These are phyloP conservation scores for Neoboletus magnificus DNA, from an alignment of 768 basidiomycete genomes.

Conservation along the genomic window DNA sequence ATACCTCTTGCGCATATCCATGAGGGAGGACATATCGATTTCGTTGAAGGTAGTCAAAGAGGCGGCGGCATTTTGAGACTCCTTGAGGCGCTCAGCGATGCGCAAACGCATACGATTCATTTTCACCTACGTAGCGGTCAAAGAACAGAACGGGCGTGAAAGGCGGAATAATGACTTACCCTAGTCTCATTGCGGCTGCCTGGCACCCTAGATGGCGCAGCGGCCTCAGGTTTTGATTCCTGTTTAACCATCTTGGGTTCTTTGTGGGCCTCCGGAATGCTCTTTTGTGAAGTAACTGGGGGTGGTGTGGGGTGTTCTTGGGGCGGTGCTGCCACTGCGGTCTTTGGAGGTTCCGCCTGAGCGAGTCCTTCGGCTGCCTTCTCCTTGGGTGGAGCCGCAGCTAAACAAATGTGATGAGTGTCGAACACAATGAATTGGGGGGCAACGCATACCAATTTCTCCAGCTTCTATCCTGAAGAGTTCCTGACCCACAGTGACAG, in stretches of 20 bases:
- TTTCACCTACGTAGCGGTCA: constrained; percentile 62
- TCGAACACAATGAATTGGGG: neutral
- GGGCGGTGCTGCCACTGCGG: constrained; percentile 43
- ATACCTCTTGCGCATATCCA: constrained; percentile 90
- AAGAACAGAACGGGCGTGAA: neutral
- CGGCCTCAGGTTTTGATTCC: constrained; percentile 27
- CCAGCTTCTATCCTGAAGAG: constrained; percentile 89
- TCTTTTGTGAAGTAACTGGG: constrained; percentile 38
- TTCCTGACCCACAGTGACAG: constrained; percentile 93
- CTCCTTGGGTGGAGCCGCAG: constrained; percentile 31
- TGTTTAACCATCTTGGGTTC: constrained; percentile 38
- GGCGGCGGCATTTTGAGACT: constrained; percentile 95
- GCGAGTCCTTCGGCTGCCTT: constrained; percentile 23
- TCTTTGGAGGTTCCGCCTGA: constrained; percentile 27
- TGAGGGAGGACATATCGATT: constrained; percentile 96
- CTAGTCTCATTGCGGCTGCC: constrained; percentile 83
- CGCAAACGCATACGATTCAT: constrained; percentile 98
- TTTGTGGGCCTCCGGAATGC: constrained; percentile 28
- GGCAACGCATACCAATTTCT: constrained; percentile 45
- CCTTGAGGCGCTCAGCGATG: constrained; percentile 96
- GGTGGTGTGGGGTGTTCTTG: constrained; percentile 47
- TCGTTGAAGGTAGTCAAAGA: constrained; percentile 99
- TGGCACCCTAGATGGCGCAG: constrained; percentile 34
- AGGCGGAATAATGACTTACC: constrained; percentile 40
- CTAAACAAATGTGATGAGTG: constrained; percentile 3